Base-by-base conservation (phyloP, 192 early-diverging fungal genomes). In the Coemansia furcata region DNA sequence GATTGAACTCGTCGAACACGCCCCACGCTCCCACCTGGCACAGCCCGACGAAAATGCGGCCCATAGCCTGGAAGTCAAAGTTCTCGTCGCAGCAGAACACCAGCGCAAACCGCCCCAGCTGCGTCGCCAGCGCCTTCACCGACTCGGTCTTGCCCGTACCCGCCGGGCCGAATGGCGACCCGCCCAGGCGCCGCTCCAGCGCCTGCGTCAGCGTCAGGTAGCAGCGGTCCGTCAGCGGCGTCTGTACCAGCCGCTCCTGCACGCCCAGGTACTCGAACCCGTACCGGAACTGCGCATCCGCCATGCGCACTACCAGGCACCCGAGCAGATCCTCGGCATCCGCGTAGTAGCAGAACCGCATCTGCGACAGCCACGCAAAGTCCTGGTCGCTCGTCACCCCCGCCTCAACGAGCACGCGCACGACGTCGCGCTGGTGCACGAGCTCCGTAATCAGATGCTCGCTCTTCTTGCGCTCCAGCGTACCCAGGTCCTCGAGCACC, bases 81-180 rank as follows among this genome's bases (percentile, higher is more conserved):
- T 92, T 98, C 85, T 99, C 98, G 72, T 99, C 98, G 83, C 98
- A 99, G 85, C 98, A 99, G 74, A 99, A 99, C 36, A 99, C 98
- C 62, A 99, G 92, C 29, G 94, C 93, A 77, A 98, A 97, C 29
- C 97, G 88, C 9, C 98, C 98, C 21, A 99, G 85, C 66, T 97
- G 93, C 35, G 88, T 86, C 67, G 95, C 98, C 68, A 99, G 83
- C 0, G 98, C 95, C 77, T 99, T 99, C 65, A 98, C 97, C 14
- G 93, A 94, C 80, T 99, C 98, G 2, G 97, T 99, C 82, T 99
- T 99, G 62, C 98, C 98, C 0, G 98, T 99, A 62, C 97, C 98
- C 3, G 97, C 97, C 10, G 96, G 97, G 15, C 98, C 98, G 67
- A 98, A 99, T 7, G 98, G 98, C 42, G 92, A 94, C 37, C 98